Evolutionary conservation across 768 basidiomycete genomes (phyloP).

Genomic region (Lactarius quietus): DNA sequence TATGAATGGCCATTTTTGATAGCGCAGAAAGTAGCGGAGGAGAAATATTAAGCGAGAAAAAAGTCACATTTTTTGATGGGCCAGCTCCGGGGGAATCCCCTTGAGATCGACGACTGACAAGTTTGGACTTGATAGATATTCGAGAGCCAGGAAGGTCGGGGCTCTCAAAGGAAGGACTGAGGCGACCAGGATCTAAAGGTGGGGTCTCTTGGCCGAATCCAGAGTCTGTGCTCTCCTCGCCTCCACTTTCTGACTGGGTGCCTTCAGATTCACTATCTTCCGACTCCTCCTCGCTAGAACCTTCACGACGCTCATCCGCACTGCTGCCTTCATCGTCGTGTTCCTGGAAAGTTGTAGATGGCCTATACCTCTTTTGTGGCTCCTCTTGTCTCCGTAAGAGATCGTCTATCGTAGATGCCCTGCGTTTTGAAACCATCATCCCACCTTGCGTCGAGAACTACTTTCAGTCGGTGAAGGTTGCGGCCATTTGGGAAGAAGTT

Average conservation of each 20-base stretch:
- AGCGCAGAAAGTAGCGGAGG: conserved; percentile 60
- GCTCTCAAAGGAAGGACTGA: neutral
- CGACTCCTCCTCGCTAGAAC: neutral
- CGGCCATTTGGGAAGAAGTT: too few relatives aligned
- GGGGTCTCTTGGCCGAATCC: neutral
- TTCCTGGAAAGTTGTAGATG: conserved; percentile 26
- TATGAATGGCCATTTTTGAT: conserved; percentile 75
- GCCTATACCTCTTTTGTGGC: conserved; percentile 23
- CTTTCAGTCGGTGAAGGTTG: too few relatives aligned
- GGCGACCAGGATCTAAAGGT: neutral
- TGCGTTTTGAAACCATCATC: conserved; percentile 34
- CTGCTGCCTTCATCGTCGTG: conserved; percentile 27
- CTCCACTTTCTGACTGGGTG: neutral
- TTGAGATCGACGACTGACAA: conserved; percentile 15
- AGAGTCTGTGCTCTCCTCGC: conserved; percentile 13
- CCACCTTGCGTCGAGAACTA: neutral
- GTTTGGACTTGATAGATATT: conserved; percentile 25
- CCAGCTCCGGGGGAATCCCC: conserved; percentile 6
- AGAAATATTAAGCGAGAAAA: conserved; percentile 58
- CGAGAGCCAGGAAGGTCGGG: conserved; percentile 26
- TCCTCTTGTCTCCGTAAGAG: conserved; percentile 37
- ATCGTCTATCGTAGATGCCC: conserved; percentile 34
- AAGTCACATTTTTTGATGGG: conserved; percentile 36
- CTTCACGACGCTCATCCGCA: conserved; percentile 6
- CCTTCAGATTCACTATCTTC: conserved; percentile 4